Evolutionary conservation across 2,329 filamentous ascomycete genomes (phyloP), one percentile per base, ranked within the genome.

Genomic region (Botrytis byssoidea): DNA sequence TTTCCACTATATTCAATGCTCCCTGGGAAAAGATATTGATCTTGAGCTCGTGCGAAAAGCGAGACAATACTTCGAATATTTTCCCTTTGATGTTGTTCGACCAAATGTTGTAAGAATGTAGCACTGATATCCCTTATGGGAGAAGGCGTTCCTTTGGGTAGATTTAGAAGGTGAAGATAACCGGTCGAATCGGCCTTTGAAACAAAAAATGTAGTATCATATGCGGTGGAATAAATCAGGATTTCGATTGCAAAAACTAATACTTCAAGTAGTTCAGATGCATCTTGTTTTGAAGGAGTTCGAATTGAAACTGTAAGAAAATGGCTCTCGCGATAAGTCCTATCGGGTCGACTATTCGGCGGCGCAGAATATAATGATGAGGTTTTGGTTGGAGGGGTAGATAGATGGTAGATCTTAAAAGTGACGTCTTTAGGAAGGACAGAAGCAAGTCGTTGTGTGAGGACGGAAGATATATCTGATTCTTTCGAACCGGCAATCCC

Each of bases 111-210:
- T 35, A 99, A 82, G 77, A 98, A 97, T 0, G 90, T 88, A 8
- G 90, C 89, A 66, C 91, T 92, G 63, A 97, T 88, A 46, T 90
- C 86, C 75, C 92, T 90, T 68, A 97, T 87, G 0, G 94, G 94
- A 5, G 93, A 96, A 0, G 88, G 85, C 0, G 87, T 85, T n/a
- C 88, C 86, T 77, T 85, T 88, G 25, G 90, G 88, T 0, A 93
- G 84, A 29, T 88, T 84, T 51, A 95, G 84, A 2, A 92, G 85
- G 77, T 90, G 86, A 16, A 98, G 84, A 81, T 94, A 97, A 37
- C 97, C 96, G 0, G 95, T 98, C 16, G 96, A 98, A 83, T 99
- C 96, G 67, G 96, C 96, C 83, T 99, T 99, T 76, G 95, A 95
- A 37, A 99, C 92, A 81, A 99, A 99, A 71, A 98, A 88, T 6